A percentile compares a stretch with the other conserved stretches of the same genome.
Evolutionary conservation across 1,284 basidiomycete species (phyloP).

Genomic region (Pyrrhoderma lamaoense): DNA sequence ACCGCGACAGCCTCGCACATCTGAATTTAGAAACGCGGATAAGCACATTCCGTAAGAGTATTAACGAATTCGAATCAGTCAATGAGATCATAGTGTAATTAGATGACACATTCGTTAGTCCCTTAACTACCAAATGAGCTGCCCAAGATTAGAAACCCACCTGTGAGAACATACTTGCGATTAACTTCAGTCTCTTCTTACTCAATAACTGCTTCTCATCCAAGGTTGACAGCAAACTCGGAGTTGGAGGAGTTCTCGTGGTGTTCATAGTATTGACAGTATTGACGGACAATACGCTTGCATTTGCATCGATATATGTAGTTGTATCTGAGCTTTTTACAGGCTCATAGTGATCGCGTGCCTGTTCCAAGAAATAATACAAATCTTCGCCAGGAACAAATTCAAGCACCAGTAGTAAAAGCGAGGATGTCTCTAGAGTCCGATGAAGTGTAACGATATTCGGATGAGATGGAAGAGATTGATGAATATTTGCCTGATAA

Average conservation of each 20-base stretch:
- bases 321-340: slow-evolving; percentile 19
- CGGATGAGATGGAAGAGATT: slow-evolving; percentile 83
- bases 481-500: slow-evolving; percentile 82
- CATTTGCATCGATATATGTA: slow-evolving; percentile 3
- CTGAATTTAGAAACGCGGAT: slow-evolving; percentile 32
- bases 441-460: slow-evolving; percentile 96
- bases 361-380: slow-evolving; percentile 96
- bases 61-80: neutral
- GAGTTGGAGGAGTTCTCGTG: slow-evolving; percentile 84
- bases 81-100: too few species aligned
- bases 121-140: neutral
- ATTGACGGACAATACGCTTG: slow-evolving; percentile 7
- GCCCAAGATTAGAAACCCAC: slow-evolving; percentile 1
- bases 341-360: slow-evolving; percentile 73
- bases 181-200: slow-evolving; percentile 79
- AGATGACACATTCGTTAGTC: neutral
- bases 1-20: slow-evolving; percentile 97
- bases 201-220: slow-evolving; percentile 81
- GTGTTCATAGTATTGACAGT: slow-evolving; percentile 13
- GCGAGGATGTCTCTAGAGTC: slow-evolving; percentile 75
- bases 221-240: slow-evolving; percentile 85
- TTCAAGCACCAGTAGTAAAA: slow-evolving; percentile 79
- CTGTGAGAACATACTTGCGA: slow-evolving; percentile 88
- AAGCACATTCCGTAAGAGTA: neutral
- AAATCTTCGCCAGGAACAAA: slow-evolving; percentile 95